Conservation (phyloP, 73 alveolate species). For the Paramecium pentaurelia region DNA sequence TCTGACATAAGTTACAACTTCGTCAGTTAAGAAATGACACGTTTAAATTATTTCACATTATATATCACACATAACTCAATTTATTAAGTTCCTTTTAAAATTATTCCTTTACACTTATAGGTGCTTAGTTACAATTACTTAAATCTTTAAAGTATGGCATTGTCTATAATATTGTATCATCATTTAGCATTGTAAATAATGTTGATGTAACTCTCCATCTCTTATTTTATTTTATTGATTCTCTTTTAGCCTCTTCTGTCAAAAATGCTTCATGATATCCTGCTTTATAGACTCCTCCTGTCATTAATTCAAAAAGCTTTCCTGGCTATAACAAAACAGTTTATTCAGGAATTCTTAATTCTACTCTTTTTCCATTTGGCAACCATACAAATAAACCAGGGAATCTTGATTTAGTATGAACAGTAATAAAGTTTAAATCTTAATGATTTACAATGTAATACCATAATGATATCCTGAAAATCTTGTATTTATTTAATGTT, state of each 20-base stretch:
- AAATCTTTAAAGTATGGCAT: background rate
- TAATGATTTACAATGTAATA: background rate
- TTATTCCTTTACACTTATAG: background rate
- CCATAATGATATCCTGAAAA: constrained; percentile 44
- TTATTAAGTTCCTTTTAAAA: background rate
- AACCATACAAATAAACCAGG: constrained; percentile 82
- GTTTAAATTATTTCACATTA: background rate
- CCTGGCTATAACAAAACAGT: constrained; percentile 82
- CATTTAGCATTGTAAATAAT: background rate
- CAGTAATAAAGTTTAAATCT: constrained; percentile 76
- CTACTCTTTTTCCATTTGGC: constrained; percentile 61
- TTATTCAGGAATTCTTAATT: constrained; percentile 74
- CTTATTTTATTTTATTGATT: constrained; percentile 16
- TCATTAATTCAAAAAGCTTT: constrained; percentile 74
- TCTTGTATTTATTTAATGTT: background rate
- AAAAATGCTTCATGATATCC: constrained; percentile 87
- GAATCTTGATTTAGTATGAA: constrained; percentile 76
- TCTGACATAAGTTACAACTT: background rate
- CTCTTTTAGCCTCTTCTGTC: constrained; percentile 68
- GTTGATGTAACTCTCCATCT: constrained; percentile 28
- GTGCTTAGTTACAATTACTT: background rate
- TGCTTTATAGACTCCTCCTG: constrained; percentile 85
- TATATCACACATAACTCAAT: background rate
- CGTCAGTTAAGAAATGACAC: background rate
- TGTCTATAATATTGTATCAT: background rate